Percentiles rank a stretch among this genome's conserved stretches.
Evolutionary conservation across 208 protist genomes (phyloP).

Genomic region (Trypanosoma mega): DNA sequence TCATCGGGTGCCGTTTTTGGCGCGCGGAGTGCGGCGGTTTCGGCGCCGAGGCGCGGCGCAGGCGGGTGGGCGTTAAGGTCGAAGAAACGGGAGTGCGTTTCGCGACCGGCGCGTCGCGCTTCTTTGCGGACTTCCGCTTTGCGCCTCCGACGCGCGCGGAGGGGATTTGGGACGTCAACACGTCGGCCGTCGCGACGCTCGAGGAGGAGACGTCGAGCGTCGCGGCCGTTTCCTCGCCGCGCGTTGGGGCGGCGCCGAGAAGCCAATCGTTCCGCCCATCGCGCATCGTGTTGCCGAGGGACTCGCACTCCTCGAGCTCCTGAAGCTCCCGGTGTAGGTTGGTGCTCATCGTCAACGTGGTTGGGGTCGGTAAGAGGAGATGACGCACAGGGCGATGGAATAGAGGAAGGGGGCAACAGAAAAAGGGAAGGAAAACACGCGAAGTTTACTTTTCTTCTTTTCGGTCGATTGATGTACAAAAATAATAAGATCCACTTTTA

Average conservation of each 20-base stretch:
- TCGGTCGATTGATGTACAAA: no score
- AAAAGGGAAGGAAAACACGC: no score
- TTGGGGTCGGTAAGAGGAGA: no score
- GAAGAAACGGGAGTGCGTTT: no score
- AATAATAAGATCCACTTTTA: no score
- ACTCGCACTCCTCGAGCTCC: conserved; percentile 11
- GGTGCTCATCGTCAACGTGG: no score
- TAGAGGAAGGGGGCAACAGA: no score
- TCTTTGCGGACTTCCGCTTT: not conserved
- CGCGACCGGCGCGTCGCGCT: no score
- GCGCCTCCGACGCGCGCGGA: not conserved
- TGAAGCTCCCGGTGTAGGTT: conserved; percentile 12
- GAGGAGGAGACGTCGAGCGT: conserved; percentile 17
- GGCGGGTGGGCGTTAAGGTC: no score
- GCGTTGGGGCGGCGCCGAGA: not conserved
- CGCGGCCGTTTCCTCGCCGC: not conserved
- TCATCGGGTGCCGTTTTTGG: not conserved
- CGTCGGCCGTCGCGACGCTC: not conserved
- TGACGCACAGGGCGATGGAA: no score
- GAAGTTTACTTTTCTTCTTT: no score
- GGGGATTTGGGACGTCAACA: not conserved
- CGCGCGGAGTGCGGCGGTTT: not conserved
- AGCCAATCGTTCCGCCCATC: conserved; percentile 13
- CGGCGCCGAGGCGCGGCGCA: no score
- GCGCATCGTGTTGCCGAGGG: not conserved